Conservation (phyloP, 1,284 basidiomycete genomes). For the Ganoderma lucidum region DNA sequence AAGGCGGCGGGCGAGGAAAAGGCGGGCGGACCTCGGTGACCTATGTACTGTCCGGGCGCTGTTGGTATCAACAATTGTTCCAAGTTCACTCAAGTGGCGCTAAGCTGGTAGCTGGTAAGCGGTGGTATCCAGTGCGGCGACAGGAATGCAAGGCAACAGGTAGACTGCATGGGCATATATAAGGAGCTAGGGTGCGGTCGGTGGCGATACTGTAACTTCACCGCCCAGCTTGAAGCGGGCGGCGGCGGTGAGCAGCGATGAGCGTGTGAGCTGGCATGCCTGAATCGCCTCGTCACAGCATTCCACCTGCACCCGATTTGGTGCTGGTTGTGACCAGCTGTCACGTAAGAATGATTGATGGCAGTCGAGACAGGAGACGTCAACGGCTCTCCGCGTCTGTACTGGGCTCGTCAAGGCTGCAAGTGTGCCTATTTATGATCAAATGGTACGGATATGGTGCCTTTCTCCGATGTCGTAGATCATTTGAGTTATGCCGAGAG, state of each 20-base stretch:
- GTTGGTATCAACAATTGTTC: slow-evolving; percentile 18
- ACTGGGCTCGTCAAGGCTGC: background rate
- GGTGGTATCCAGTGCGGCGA: background rate
- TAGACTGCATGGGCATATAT: background rate
- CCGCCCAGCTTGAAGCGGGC: background rate
- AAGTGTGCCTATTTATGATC: background rate
- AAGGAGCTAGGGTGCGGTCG: background rate
- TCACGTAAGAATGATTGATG: slow-evolving; percentile 3
- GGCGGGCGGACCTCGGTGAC: slow-evolving; percentile 28
- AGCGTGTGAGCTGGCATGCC: background rate
- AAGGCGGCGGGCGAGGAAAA: background rate
- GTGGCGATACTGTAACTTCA: background rate
- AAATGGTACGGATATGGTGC: background rate
- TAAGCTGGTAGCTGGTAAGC: no score
- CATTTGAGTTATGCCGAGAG: background rate
- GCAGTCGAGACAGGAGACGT: background rate
- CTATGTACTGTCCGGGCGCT: slow-evolving; percentile 17
- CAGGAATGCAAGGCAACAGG: slow-evolving; percentile 1
- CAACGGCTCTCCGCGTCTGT: background rate
- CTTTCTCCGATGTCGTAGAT: background rate
- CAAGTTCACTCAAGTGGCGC: background rate
- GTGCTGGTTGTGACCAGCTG: background rate
- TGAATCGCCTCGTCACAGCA: slow-evolving; percentile 14
- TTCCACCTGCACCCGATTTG: background rate
- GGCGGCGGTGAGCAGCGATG: background rate